Evolutionary conservation across 768 basidiomycete genomes (phyloP).

Genomic region (Russula abietina): DNA sequence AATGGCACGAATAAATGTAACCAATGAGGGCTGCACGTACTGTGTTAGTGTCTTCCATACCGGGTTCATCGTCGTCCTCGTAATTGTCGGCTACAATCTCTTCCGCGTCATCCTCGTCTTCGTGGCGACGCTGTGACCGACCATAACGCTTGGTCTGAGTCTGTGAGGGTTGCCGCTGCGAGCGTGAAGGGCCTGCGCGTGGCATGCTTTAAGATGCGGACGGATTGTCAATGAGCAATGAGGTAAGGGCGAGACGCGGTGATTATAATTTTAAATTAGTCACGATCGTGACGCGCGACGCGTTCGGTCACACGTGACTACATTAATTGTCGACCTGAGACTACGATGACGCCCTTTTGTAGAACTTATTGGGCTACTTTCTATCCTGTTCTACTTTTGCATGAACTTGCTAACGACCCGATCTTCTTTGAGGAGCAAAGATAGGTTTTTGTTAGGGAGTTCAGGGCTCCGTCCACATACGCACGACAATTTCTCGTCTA

Average conservation of each 20-base stretch:
- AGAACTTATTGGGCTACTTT: no score
- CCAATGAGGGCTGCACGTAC: background rate
- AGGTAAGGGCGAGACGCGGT: background rate
- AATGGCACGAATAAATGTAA: no score
- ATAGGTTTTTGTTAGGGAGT: no score
- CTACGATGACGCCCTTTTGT: no score
- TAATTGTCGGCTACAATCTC: constrained; percentile 31
- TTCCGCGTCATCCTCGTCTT: constrained; percentile 32
- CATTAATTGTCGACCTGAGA: no score
- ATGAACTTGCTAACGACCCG: no score
- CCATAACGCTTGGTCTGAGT: constrained; percentile 27
- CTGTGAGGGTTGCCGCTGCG: constrained; percentile 35
- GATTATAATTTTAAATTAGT: background rate
- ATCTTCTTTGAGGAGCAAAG: no score
- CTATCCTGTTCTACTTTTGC: no score
- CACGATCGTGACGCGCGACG: background rate
- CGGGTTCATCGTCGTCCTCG: constrained; percentile 34
- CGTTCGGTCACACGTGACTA: background rate
- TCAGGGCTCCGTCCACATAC: no score
- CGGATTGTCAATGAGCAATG: background rate
- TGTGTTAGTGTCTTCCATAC: constrained; percentile 24
- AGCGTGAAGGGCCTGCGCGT: constrained; percentile 34
- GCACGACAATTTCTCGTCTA: constrained; percentile 9
- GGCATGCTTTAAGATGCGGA: constrained; percentile 27
- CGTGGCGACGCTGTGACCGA: constrained; percentile 27